Base-by-base conservation (phyloP, 2,329 filamentous ascomycete genomes). In the Trichoderma hamatum region DNA sequence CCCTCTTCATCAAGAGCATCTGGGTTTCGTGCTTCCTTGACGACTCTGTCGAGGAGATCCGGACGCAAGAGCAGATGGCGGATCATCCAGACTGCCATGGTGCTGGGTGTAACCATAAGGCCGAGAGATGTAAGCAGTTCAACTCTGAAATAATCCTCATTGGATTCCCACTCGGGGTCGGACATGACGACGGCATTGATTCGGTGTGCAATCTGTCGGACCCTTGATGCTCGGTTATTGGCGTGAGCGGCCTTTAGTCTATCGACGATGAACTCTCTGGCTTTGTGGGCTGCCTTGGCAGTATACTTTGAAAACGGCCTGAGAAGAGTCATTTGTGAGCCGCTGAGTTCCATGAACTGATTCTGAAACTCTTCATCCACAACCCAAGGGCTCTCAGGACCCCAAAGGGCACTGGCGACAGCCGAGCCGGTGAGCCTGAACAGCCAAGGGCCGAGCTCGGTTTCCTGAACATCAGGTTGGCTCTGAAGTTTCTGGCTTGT, bases 51-150 rank as follows among this genome's bases (percentile, higher is more conserved):
- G 10, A 75, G 66, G 24, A 77, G 69, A 9, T 68, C 70, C 4
- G 70, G 69, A 0, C 72, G 56, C 21, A 73, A 69, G 11, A 78
- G 52, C 3, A 78, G 71, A 30, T 78, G 73, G 14, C 76, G 74
- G 32, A 75, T 69, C 5, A 78, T 72, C 76, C 76, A 78, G 28
- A 76, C 75, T 9, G 74, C 71, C 11, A 78, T 73, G 0, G 76
- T 77, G 67, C 76, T 78, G 0, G 76, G 75, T 0, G 76, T 78
- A 10, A 75, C 74, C 2, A 78, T 71, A 1, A 78, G 73, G 11
- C 76, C 76, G 16, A 78, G 72, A 3, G 76, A 76, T 39, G 76
- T 75, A 43, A 78, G 75, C 71, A 78, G 76, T 64, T 78, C 76
- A 24, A 77, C 75, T 10, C 75, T 73, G 67, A 75, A 78, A 64